Conservation (phyloP, 257 asterid genomes). For the Capsicum rhomboideum region DNA sequence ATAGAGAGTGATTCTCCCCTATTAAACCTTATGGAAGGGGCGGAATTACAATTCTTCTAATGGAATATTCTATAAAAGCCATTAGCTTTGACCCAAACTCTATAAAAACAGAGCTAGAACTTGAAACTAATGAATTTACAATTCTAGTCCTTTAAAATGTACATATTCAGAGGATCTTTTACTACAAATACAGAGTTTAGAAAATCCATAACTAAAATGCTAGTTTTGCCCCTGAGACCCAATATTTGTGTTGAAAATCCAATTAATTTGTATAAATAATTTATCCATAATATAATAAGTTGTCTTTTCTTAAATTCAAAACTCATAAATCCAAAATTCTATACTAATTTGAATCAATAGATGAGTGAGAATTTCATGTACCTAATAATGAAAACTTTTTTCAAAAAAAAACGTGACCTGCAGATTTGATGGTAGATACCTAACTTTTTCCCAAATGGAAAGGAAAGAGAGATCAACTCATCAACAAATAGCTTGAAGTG, state of each 20-base stretch:
- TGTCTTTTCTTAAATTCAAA: too few species aligned
- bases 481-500: neutral
- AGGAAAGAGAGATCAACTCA: neutral
- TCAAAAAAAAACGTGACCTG: neutral
- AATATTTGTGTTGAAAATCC: too few species aligned
- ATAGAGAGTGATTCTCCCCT: neutral
- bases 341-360: neutral
- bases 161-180: neutral
- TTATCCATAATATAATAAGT: neutral
- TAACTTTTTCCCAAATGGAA: neutral
- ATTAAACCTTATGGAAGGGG: neutral
- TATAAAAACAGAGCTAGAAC: neutral
- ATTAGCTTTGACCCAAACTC: neutral
- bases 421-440: neutral
- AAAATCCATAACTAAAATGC: neutral
- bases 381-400: neutral
- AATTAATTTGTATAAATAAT: too few species aligned
- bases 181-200: neutral
- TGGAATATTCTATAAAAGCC: neutral
- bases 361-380: neutral
- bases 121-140: neutral
- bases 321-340: neutral
- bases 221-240: neutral
- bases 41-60: neutral
- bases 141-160: neutral